Conservation (phyloP, 768 basidiomycete species). For the Termitomyces sp. region DNA sequence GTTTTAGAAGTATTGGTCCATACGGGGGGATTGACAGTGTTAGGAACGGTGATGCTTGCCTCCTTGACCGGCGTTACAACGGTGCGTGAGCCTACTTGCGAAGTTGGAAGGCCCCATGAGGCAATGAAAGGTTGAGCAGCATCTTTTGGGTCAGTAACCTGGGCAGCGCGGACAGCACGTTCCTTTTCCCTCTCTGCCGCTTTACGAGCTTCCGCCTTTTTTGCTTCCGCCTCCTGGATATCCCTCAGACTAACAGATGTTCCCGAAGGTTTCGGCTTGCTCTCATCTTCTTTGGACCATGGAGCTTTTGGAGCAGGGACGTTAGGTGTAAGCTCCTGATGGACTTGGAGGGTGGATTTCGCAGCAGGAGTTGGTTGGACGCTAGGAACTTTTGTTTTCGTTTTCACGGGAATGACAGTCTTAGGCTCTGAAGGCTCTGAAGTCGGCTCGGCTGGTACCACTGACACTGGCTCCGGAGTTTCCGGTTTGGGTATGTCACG, state of each 20-base stretch:
- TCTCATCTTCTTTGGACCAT: slow-evolving; percentile 71
- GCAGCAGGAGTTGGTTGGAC: slow-evolving; percentile 16
- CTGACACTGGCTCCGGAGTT: slow-evolving; percentile 10
- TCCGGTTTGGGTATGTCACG: slow-evolving; percentile 11
- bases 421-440: slow-evolving; percentile 21
- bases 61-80: slow-evolving; percentile 40
- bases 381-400: slow-evolving; percentile 17
- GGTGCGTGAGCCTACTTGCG: slow-evolving; percentile 64
- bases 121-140: slow-evolving; percentile 61
- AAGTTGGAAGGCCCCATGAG: slow-evolving; percentile 86
- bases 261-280: slow-evolving; percentile 42
- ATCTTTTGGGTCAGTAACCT: slow-evolving; percentile 40
- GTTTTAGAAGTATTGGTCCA: slow-evolving; percentile 70
- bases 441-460: slow-evolving; percentile 12
- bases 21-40: slow-evolving; percentile 49
- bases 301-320: slow-evolving; percentile 44
- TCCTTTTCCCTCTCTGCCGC: slow-evolving; percentile 71
- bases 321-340: slow-evolving; percentile 20
- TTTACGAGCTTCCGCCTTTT: slow-evolving; percentile 75
- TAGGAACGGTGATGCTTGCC: slow-evolving; percentile 16
- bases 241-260: slow-evolving; percentile 75
- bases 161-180: slow-evolving; percentile 47
- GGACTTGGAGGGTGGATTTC: slow-evolving; percentile 15
- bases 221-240: slow-evolving; percentile 92
- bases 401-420: slow-evolving; percentile 14